Evolutionary conservation across 2,329 filamentous ascomycete genomes (phyloP).

Genomic region (Aspergillus viridinutans): DNA sequence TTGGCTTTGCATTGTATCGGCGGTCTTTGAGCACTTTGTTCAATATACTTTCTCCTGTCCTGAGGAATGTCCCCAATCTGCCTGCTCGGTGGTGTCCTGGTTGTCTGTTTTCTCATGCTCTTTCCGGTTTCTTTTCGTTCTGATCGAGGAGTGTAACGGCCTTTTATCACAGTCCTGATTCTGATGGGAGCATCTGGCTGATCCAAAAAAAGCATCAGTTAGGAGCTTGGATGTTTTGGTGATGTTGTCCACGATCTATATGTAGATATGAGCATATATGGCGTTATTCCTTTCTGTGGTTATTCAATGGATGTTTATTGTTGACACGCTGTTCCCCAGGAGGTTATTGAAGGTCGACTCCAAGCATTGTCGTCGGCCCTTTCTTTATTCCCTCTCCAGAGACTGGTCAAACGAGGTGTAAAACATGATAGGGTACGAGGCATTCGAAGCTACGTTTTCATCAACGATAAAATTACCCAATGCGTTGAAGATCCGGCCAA

Average conservation of each 20-base stretch:
- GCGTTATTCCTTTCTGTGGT: slow-evolving; percentile 28
- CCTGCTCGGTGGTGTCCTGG: slow-evolving; percentile 15
- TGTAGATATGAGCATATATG: slow-evolving; percentile 42
- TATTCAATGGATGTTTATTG: slow-evolving; percentile 18
- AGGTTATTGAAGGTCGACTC: neutral
- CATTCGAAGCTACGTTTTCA: neutral
- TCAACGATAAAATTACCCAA: too few relatives aligned
- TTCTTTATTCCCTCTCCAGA: neutral
- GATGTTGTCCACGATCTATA: slow-evolving; percentile 30
- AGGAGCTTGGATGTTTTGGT: slow-evolving; percentile 29
- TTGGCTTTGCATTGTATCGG: slow-evolving; percentile 20
- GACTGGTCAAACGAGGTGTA: neutral
- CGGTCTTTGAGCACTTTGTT: slow-evolving; percentile 12
- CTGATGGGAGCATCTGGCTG: slow-evolving; percentile 20
- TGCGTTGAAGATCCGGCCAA: neutral
- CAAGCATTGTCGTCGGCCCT: neutral
- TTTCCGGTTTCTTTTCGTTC: slow-evolving; percentile 15
- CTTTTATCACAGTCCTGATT: slow-evolving; percentile 22
- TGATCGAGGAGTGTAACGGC: slow-evolving; percentile 22
- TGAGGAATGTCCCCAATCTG: slow-evolving; percentile 10
- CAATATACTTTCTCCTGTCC: slow-evolving; percentile 15
- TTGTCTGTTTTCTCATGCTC: slow-evolving; percentile 5
- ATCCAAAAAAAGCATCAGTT: slow-evolving; percentile 17
- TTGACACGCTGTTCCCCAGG: slow-evolving; percentile 11
- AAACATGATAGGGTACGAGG: neutral